Conservation (phyloP, 495 filamentous ascomycete species). For the Neurospora sp. region DNA sequence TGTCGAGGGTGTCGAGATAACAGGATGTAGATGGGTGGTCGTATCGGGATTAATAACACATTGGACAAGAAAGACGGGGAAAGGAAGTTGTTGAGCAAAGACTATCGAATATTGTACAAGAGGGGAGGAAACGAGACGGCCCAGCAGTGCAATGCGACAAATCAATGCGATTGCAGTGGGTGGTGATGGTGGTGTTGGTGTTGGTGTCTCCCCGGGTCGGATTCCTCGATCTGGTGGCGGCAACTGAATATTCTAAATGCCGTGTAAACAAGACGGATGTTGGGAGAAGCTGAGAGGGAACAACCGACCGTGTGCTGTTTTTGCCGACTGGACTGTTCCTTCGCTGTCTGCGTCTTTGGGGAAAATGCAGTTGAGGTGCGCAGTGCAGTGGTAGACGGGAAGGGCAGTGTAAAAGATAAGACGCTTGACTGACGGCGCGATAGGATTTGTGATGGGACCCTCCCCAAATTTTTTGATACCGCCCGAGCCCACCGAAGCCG, state of each 20-base stretch:
- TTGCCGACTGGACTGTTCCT: neutral
- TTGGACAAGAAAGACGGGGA: slow-evolving; percentile 7
- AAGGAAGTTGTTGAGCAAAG: neutral
- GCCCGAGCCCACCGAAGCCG: neutral
- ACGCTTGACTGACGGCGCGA: neutral
- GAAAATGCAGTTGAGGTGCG: neutral
- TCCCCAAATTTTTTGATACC: neutral
- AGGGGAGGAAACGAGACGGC: neutral
- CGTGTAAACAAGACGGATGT: neutral
- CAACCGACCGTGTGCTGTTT: neutral
- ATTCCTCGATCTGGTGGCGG: neutral
- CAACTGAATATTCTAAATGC: neutral
- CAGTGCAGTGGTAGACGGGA: neutral
- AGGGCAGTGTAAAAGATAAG: neutral
- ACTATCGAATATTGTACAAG: neutral
- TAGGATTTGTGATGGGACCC: neutral
- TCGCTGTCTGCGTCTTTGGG: neutral
- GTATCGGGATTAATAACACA: slow-evolving; percentile 7
- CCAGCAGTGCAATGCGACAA: neutral
- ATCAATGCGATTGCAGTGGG: neutral
- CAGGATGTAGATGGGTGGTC: neutral
- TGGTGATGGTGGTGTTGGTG: neutral
- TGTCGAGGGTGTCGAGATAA: slow-evolving; percentile 1
- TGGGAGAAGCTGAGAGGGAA: neutral
- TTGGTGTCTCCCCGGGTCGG: neutral